phyloP scores from a whole-genome alignment of 2,329 filamentous ascomycete genomes.

The Stachybotrys echinatus region DNA sequence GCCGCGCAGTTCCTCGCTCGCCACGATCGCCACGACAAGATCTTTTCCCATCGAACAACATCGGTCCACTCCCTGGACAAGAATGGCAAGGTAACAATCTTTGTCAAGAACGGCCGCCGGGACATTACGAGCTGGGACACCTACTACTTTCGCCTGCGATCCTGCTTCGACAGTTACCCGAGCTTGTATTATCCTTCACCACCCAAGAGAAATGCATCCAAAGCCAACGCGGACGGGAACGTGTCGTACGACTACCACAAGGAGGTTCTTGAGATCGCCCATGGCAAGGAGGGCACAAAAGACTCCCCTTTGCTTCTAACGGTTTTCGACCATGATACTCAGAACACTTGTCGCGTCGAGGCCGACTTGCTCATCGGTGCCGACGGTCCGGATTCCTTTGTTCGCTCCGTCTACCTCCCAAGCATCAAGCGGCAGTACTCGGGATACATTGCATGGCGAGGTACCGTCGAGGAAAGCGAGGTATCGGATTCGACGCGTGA shows the following conservation, averaged over 20 bases:
- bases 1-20: background rate
- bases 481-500: background rate
- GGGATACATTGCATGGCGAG: slow-evolving; percentile 6
- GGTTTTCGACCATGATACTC: background rate
- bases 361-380: slow-evolving; percentile 6
- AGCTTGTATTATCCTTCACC: background rate
- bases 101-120: background rate
- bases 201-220: background rate
- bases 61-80: background rate
- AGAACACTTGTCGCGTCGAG: background rate
- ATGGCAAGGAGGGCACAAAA: background rate
- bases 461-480: slow-evolving; percentile 2
- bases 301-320: background rate
- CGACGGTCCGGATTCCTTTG: slow-evolving; percentile 1
- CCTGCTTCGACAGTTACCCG: slow-evolving; percentile 2
- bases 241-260: background rate
- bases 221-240: background rate
- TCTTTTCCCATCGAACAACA: background rate
- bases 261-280: background rate
- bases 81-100: background rate
- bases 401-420: slow-evolving; percentile 1
- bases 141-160: slow-evolving; percentile 2
- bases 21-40: background rate
- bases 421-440: background rate
- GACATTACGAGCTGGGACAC: slow-evolving; percentile 5